Percentiles rank a stretch among this genome's conserved stretches.
Conservation (phyloP, 176 grass and related monocot genomes). For the maize (Zea mays) region DNA sequence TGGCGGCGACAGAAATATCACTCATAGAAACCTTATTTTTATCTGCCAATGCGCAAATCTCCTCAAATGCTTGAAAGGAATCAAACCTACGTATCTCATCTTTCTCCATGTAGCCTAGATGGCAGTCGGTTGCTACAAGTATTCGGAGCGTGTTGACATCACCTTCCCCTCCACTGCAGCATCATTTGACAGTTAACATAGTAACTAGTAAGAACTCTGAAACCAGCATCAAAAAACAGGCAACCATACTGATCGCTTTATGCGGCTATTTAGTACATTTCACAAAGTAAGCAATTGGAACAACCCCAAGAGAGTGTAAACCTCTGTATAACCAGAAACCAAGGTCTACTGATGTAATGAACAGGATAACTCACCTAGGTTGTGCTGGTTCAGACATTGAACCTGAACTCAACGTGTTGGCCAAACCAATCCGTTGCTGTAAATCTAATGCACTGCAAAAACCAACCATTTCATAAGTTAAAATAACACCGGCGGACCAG, state of each 20-base stretch:
- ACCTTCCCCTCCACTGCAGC: constrained; percentile 20
- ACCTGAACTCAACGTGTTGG: background rate
- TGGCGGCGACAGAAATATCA: background rate
- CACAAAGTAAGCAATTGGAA: background rate
- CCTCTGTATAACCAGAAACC: background rate
- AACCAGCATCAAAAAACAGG: background rate
- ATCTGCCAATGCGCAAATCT: constrained; percentile 78
- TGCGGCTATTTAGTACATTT: background rate
- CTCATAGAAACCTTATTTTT: constrained; percentile 65
- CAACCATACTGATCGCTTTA: background rate
- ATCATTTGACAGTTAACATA: background rate
- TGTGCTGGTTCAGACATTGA: constrained; percentile 1
- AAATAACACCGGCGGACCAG: background rate
- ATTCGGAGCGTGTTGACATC: constrained; percentile 48
- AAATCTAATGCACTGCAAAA: background rate
- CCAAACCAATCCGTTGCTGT: constrained; percentile 9
- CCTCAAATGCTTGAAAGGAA: constrained; percentile 87
- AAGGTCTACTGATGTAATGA: background rate
- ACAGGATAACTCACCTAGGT: constrained; percentile 31
- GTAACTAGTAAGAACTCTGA: background rate
- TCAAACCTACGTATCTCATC: constrained; percentile 90
- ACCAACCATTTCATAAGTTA: background rate
- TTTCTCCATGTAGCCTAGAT: constrained; percentile 96
- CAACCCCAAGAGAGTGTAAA: background rate
- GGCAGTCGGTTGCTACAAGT: constrained; percentile 80